These are phyloP conservation scores for Ogataea nonfermentans DNA, from an alignment of 805 yeast species.

Conservation along the genomic window DNA sequence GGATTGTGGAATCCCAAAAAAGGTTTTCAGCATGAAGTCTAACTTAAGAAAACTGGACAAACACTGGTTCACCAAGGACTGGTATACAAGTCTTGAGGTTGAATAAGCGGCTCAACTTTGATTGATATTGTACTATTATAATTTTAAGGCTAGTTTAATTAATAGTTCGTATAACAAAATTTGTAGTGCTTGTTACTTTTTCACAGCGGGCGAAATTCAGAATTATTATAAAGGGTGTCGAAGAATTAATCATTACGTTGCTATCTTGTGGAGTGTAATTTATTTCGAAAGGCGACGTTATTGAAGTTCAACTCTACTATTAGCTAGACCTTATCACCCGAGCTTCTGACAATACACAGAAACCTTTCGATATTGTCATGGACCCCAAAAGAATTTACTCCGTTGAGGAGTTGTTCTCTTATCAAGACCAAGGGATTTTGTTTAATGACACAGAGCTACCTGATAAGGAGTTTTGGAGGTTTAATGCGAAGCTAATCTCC, in stretches of 20 bases:
- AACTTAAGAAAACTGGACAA: constrained; percentile 49
- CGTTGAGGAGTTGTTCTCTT: constrained; percentile 17
- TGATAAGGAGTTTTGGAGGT: constrained; percentile 25
- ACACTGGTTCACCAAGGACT: constrained; percentile 28
- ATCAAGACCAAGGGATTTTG: constrained; percentile 15
- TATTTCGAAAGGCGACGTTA: too few relatives aligned
- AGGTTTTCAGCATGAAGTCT: constrained; percentile 42
- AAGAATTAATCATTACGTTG: too few relatives aligned
- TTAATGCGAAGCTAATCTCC: constrained; percentile 16
- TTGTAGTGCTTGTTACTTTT: too few relatives aligned
- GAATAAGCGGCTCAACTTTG: constrained; percentile 1
- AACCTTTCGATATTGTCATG: constrained; percentile 2
- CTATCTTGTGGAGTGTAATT: too few relatives aligned
- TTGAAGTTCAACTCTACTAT: too few relatives aligned
- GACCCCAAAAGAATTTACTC: constrained; percentile 19
- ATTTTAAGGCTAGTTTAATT: too few relatives aligned
- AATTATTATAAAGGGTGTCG: too few relatives aligned
- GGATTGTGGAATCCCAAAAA: constrained; percentile 70
- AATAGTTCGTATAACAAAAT: too few relatives aligned
- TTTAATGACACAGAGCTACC: constrained; percentile 23
- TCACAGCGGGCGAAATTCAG: too few relatives aligned
- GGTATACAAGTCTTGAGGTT: constrained; percentile 24
- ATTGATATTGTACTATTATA: too few relatives aligned
- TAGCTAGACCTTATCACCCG: not conserved
- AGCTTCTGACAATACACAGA: constrained; percentile 1